Evolutionary conservation across 345 rosid species (phyloP).

Genomic region (Sisymbrium irio): DNA sequence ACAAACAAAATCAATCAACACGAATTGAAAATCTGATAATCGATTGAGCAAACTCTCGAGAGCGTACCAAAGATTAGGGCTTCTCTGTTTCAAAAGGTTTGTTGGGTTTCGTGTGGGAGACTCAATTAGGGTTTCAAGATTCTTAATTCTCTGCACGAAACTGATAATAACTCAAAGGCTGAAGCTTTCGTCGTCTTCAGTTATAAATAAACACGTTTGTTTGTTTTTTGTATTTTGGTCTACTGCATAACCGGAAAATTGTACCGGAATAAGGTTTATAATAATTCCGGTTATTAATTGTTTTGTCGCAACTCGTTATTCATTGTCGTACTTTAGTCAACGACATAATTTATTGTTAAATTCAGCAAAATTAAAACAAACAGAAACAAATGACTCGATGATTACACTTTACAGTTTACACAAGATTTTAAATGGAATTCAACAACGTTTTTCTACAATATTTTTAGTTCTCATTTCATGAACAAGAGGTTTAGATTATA

Average conservation of each 20-base stretch:
- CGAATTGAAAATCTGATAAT: not conserved
- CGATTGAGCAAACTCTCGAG: not conserved
- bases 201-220: not conserved
- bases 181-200: not conserved
- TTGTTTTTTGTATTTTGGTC: not conserved
- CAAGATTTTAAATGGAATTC: too few species aligned
- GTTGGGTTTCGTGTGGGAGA: not conserved
- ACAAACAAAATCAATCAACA: not conserved
- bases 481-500: too few species aligned
- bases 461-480: too few species aligned
- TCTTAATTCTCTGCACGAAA: not conserved
- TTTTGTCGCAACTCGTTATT: not conserved
- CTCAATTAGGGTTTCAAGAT: constrained; percentile 21
- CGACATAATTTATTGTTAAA: not conserved
- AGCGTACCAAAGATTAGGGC: constrained; percentile 12
- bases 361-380: too few species aligned
- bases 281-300: not conserved
- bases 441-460: too few species aligned
- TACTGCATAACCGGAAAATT: not conserved
- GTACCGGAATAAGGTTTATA: constrained; percentile 14
- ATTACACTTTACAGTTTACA: too few species aligned
- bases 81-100: not conserved
- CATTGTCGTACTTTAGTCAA: not conserved
- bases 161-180: constrained; percentile 3
- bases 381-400: too few species aligned